Evolutionary conservation across 441 rosid species (phyloP).

Genomic region (Croton setiger): DNA sequence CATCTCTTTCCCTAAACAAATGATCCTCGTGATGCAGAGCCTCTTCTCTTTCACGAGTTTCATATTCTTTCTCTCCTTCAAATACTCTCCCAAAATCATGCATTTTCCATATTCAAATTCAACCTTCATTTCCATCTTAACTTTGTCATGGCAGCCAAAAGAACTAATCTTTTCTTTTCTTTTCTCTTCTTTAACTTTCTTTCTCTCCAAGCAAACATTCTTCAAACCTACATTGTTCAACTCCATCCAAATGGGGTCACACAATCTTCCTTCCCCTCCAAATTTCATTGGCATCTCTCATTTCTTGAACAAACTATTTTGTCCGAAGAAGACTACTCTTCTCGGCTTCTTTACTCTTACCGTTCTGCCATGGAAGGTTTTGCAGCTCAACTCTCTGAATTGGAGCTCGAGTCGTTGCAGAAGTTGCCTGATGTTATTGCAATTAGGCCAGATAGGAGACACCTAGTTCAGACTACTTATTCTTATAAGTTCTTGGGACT

Average conservation of each 20-base stretch:
- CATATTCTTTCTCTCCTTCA: constrained; percentile 46
- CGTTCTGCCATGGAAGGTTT: constrained; percentile 85
- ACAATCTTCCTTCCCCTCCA: constrained; percentile 39
- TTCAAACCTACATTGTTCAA: constrained; percentile 77
- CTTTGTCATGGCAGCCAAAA: constrained; percentile 38
- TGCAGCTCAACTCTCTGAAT: constrained; percentile 61
- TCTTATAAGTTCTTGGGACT: constrained; percentile 80
- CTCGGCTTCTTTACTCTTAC: constrained; percentile 84
- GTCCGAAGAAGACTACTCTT: constrained; percentile 39
- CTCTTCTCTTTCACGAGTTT: constrained; percentile 86
- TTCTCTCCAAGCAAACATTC: constrained; percentile 33
- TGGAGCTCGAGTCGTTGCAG: constrained; percentile 44
- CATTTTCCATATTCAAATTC: constrained; percentile 23
- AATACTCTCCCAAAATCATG: constrained; percentile 34
- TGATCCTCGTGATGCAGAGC: constrained; percentile 96
- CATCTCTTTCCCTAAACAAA: constrained; percentile 39
- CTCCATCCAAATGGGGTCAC: constrained; percentile 60
- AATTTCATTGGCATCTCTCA: constrained; percentile 78
- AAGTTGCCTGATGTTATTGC: constrained; percentile 63
- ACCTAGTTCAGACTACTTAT: constrained; percentile 74
- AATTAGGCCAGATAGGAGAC: constrained; percentile 66
- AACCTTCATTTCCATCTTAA: constrained; percentile 5
- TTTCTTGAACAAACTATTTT: constrained; percentile 49
- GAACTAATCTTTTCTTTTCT: constrained; percentile 24
- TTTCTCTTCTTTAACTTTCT: constrained; percentile 29